These are phyloP conservation scores for Penium margaritaceum DNA, from an alignment of 139 green algal genomes.

Conservation along the genomic window DNA sequence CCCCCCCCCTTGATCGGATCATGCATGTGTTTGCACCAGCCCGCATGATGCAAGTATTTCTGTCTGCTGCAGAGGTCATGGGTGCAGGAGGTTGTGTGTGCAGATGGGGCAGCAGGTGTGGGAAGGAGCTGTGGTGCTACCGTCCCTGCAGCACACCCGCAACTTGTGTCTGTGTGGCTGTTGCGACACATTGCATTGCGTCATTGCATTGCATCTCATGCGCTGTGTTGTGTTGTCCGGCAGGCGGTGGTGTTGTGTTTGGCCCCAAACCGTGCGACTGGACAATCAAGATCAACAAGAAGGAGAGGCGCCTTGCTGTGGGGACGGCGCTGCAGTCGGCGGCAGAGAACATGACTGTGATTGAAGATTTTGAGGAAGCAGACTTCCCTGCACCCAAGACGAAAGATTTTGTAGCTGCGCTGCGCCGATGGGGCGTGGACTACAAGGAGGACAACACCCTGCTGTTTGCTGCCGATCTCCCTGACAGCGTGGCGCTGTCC, in stretches of 20 bases:
- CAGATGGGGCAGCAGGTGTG: too few species aligned
- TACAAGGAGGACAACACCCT: constrained; percentile 59
- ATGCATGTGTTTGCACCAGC: too few species aligned
- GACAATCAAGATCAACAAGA: constrained; percentile 98
- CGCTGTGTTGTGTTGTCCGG: too few species aligned
- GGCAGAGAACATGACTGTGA: constrained; percentile 72
- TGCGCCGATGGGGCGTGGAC: constrained; percentile 48
- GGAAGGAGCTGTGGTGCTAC: too few species aligned
- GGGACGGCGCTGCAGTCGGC: constrained; percentile 86
- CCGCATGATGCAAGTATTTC: too few species aligned
- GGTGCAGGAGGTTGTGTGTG: too few species aligned
- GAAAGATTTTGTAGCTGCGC: constrained; percentile 64
- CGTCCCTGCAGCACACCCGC: too few species aligned
- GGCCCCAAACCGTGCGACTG: constrained; percentile 96
- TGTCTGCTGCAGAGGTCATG: too few species aligned
- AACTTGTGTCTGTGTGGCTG: too few species aligned
- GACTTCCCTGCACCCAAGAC: constrained; percentile 65
- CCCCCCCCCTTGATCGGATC: too few species aligned
- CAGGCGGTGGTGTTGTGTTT: constrained; percentile 91
- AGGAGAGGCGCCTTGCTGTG: constrained; percentile 86
- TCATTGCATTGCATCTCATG: too few species aligned
- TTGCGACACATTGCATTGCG: too few species aligned
- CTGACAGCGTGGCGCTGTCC: constrained; percentile 59
- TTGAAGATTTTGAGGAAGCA: constrained; percentile 63
- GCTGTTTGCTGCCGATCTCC: constrained; percentile 59